phyloP scores from a whole-genome alignment of 345 rosid species.

The Microcos paniculata region DNA sequence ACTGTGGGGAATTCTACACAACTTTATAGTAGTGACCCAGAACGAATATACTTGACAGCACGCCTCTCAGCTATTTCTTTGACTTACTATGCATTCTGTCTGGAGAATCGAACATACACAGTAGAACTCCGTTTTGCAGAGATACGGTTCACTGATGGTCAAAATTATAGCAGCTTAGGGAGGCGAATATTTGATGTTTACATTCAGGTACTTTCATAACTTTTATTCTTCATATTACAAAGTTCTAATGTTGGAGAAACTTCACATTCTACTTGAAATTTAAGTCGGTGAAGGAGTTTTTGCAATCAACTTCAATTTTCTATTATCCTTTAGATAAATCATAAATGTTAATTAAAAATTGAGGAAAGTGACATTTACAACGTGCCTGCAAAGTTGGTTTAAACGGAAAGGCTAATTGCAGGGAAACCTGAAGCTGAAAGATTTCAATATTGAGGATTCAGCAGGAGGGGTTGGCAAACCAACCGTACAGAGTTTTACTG shows the following conservation, averaged over 20 bases:
- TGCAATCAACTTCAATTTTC: too few species aligned
- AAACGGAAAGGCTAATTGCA: conserved; percentile 14
- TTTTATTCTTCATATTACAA: neutral
- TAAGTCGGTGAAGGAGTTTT: too few species aligned
- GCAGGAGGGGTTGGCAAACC: conserved; percentile 48
- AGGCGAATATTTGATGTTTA: conserved; percentile 66
- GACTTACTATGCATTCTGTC: conserved; percentile 52
- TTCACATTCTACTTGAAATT: too few species aligned
- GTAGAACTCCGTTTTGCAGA: conserved; percentile 82
- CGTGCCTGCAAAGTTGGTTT: neutral
- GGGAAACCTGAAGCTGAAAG: conserved; percentile 44
- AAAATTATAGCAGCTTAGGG: conserved; percentile 42
- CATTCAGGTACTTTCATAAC: conserved; percentile 53
- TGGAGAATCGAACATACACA: conserved; percentile 36
- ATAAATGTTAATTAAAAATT: neutral
- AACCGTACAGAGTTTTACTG: conserved; percentile 22
- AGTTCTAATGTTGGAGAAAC: too few species aligned
- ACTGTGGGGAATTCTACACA: too few species aligned
- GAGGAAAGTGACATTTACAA: neutral
- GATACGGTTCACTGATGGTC: conserved; percentile 43
- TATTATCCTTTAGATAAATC: neutral
- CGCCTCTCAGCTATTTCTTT: conserved; percentile 46
- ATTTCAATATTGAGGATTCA: conserved; percentile 51
- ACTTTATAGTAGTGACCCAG: neutral
- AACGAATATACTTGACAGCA: conserved; percentile 36